Base-by-base conservation (phyloP, 139 green algal species). In the Chloropicon primus region DNA sequence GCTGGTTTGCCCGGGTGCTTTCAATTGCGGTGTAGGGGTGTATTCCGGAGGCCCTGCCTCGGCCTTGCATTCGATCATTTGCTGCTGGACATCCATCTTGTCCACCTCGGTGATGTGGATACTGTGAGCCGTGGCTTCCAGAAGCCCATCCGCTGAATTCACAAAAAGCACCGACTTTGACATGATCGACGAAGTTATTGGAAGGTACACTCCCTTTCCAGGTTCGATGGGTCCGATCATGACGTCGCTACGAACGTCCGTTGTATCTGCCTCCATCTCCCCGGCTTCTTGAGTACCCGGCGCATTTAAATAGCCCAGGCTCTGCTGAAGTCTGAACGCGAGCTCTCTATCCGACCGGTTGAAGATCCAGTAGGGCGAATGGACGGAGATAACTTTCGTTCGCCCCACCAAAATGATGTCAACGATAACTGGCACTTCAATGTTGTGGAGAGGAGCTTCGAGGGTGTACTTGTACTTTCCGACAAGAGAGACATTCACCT, bases 401-500 rank as follows among this genome's bases (percentile, higher is more conserved):
- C 89, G 83, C 0, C 83, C 86, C 1, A 90, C 88, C 77, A 97
- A 84, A 62, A 89, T 87, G 62, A 97, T 90, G 78, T 96, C 91
- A 41, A 95, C 87, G 22, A 96, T 84, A 72, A 94, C 74, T 21
- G 89, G 86, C 53, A 92, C 77, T 1, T 41, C 76, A 29, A 82
- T 76, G 28, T 88, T 84, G 76, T 91, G 82, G 5, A 84, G 72
- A 0, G 91, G 88, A 0, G 80, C 88, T 25, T 86, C 54, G 81
- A 94, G 86, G 26, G 82, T 76, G 87, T 97, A 95, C 27, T 86
- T 84, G 86, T 95, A 96, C 85, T 96, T 96, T 80, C 92, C 92
- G 41, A 96, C 92, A 24, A 92, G 85, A 62, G 91, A 90, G 2
- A 94, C 89, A 2, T 88, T 76, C 25, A 89, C 79, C 54, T 85